These are phyloP conservation scores for Penicillium occitanis DNA, from an alignment of 2,329 filamentous ascomycete genomes.

Conservation along the genomic window DNA sequence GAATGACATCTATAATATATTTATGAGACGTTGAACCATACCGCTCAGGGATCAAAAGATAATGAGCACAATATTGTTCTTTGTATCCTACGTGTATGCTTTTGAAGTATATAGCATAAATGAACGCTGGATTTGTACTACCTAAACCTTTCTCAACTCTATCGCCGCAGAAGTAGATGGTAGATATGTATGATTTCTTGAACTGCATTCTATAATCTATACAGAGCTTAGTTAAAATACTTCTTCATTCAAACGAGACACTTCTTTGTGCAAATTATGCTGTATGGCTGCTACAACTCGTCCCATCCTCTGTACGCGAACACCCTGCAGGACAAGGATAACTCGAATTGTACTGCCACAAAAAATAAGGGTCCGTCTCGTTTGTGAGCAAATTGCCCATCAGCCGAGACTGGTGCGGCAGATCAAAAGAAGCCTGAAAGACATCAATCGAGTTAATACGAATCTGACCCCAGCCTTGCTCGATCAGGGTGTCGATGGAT, in stretches of 20 bases:
- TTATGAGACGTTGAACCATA: not conserved
- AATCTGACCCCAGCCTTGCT: not conserved
- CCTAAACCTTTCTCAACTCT: not conserved
- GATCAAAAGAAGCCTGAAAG: slow-evolving; percentile 34
- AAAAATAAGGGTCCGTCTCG: slow-evolving; percentile 49
- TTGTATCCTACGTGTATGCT: no score
- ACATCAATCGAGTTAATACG: slow-evolving; percentile 48
- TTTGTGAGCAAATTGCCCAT: slow-evolving; percentile 50
- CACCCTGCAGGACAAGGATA: slow-evolving; percentile 40
- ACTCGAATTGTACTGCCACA: slow-evolving; percentile 53
- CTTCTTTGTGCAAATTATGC: not conserved
- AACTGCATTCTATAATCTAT: not conserved
- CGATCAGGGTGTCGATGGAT: slow-evolving; percentile 48
- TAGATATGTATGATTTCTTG: not conserved
- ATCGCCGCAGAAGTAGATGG: not conserved
- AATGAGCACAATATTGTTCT: no score
- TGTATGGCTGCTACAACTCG: slow-evolving; percentile 11
- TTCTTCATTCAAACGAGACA: not conserved
- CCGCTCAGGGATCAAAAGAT: no score
- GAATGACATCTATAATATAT: not conserved
- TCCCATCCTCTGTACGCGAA: slow-evolving; percentile 21
- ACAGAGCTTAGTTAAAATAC: not conserved
- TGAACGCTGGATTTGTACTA: no score
- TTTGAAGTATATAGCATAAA: no score
- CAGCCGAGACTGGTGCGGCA: slow-evolving; percentile 30